These are phyloP conservation scores for Quillaja saponaria DNA, from an alignment of 306 rosid species.

Conservation along the genomic window DNA sequence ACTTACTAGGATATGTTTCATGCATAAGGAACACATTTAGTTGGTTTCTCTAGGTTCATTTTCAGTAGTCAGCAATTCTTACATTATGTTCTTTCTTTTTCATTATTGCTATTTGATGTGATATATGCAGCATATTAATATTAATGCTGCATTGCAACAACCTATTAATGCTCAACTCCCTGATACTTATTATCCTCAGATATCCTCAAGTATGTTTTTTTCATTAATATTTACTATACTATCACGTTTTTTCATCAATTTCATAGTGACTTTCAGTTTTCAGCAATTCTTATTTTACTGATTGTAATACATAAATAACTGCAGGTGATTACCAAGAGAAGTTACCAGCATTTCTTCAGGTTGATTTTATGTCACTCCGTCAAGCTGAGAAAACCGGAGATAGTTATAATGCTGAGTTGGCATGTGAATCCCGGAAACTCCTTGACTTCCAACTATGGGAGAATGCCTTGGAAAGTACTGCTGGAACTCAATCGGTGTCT, in stretches of 20 bases:
- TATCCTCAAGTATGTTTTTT: conserved; percentile 48
- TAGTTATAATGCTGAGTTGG: conserved; percentile 34
- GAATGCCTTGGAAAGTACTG: conserved; percentile 38
- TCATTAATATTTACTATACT: conserved; percentile 9
- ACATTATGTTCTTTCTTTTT: not conserved
- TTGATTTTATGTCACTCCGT: conserved; percentile 41
- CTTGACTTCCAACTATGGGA: conserved; percentile 46
- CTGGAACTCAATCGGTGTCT: conserved; percentile 41
- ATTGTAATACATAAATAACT: conserved; percentile 24
- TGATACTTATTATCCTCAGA: conserved; percentile 38
- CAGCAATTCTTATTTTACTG: conserved; percentile 24
- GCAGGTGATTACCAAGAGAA: conserved; percentile 58
- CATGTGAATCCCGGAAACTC: conserved; percentile 42
- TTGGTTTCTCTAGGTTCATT: not conserved
- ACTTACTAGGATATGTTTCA: conserved; percentile 1
- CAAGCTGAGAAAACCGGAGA: conserved; percentile 43
- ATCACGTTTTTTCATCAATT: conserved; percentile 4
- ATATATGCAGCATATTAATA: conserved; percentile 53
- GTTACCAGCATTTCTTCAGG: conserved; percentile 39
- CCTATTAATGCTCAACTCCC: conserved; percentile 43
- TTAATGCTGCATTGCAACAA: conserved; percentile 49
- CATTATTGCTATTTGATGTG: conserved; percentile 20
- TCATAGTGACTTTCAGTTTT: not conserved
- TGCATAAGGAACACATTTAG: conserved; percentile 14
- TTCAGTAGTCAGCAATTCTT: conserved; percentile 15